Evolutionary conservation across 805 yeast species (phyloP).

Genomic region (Saturnispora silvae): DNA sequence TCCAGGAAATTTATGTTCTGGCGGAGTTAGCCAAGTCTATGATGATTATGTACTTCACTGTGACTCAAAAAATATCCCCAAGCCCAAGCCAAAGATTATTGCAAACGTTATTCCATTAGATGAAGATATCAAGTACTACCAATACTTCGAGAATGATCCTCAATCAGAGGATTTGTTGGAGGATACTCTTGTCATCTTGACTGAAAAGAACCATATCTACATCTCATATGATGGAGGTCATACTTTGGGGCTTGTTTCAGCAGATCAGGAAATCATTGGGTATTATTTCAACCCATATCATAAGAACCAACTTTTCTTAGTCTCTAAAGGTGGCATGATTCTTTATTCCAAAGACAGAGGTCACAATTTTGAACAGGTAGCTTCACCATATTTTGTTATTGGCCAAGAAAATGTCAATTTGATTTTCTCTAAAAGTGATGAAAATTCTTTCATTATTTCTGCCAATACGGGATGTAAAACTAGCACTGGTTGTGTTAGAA

Average conservation of each 20-base stretch:
- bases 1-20: slow-evolving; percentile 22
- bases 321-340: slow-evolving; percentile 40
- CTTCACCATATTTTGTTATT: slow-evolving; percentile 36
- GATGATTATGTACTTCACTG: slow-evolving; percentile 29
- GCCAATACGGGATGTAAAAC: slow-evolving; percentile 52
- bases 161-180: slow-evolving; percentile 31
- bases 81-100: slow-evolving; percentile 19
- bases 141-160: slow-evolving; percentile 48
- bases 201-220: slow-evolving; percentile 40
- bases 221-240: slow-evolving; percentile 67
- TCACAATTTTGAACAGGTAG: slow-evolving; percentile 34
- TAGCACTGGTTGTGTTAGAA: slow-evolving; percentile 38
- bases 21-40: slow-evolving; percentile 15
- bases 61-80: slow-evolving; percentile 18
- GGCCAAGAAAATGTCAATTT: slow-evolving; percentile 31
- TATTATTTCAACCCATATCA: slow-evolving; percentile 42
- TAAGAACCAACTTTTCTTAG: slow-evolving; percentile 44
- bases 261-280: slow-evolving; percentile 28
- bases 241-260: slow-evolving; percentile 25
- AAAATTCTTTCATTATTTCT: slow-evolving; percentile 55
- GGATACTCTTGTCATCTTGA: slow-evolving; percentile 56
- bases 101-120: slow-evolving; percentile 35
- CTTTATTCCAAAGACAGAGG: slow-evolving; percentile 65
- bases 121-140: slow-evolving; percentile 44
- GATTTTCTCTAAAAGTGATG: slow-evolving; percentile 50